Evolutionary conservation across 805 yeast genomes (phyloP), one percentile per base, ranked within the genome.

Genomic region (Priceomyces castillae): DNA sequence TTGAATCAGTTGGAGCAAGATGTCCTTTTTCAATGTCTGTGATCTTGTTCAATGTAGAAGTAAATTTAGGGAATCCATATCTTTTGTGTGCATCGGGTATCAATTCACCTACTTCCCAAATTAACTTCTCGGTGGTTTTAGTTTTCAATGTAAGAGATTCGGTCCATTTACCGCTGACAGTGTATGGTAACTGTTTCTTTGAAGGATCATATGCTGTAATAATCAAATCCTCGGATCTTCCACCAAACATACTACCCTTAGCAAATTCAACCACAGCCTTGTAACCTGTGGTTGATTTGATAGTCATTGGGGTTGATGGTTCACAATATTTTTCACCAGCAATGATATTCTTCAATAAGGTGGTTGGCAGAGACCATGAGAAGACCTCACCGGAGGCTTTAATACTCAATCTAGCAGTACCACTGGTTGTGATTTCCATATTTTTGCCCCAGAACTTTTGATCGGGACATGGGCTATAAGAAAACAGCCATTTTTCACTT

Each of bases 391-490:
- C 90, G 0, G 83, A 74, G 2, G 69, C 54, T 45, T 77, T 77
- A 36, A 83, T 69, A 2, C 72, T 70, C 30, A 94, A 68, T 36
- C 73, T 76, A 3, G 85, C 69, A 11, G 71, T 70, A 30, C 99
- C 99, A 35, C 76, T 80, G 50, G 88, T 87, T 37, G 78, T 77
- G 44, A 94, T 68, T 60, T 94, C 98, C 6, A 87, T 81, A 20
- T 90, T 82, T 65, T 92, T 94, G 39, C 98, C 97, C 95, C 97
- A 92, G 56, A 88, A 87, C 61, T 90, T 89, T 55, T 90, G 97
- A 17, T 77, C 77, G 0, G 96, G 96, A 19, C 80, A 67, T 2
- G 86, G 76, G n/a, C 80, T 71, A 50, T 80, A 82, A 30, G 74
- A 71, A 33, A 81, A 59, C 39, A 77, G 80, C 98, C 98, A 94